These are phyloP conservation scores for Staphylotrichum longicolle DNA, from an alignment of 495 filamentous ascomycete species.

Conservation along the genomic window DNA sequence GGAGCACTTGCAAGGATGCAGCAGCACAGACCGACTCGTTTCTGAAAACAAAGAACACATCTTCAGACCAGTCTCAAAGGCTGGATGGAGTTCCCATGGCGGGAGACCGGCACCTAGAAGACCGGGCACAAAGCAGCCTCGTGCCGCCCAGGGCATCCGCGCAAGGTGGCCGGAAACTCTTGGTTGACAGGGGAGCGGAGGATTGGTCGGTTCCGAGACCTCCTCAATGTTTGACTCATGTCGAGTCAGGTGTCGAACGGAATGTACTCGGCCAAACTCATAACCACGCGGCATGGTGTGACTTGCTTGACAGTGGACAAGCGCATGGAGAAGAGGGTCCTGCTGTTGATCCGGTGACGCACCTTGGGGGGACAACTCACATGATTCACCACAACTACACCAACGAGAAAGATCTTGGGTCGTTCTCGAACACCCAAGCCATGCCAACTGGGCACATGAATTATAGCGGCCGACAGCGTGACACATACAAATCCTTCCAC, in stretches of 20 bases:
- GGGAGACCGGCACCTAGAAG: too few relatives aligned
- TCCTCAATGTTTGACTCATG: neutral
- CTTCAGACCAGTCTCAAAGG: neutral
- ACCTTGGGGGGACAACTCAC: neutral
- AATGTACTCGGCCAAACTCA: too few relatives aligned
- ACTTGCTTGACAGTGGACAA: neutral
- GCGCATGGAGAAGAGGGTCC: too few relatives aligned
- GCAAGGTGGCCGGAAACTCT: neutral
- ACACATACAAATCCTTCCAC: neutral
- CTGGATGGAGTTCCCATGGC: neutral
- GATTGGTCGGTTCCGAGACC: neutral
- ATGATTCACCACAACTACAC: neutral
- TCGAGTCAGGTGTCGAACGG: neutral
- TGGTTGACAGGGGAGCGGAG: neutral
- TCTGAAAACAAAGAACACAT: neutral
- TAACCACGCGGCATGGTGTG: neutral
- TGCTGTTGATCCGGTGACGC: neutral
- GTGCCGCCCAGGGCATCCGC: too few relatives aligned
- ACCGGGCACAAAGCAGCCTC: too few relatives aligned
- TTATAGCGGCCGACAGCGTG: too few relatives aligned
- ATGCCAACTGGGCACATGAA: neutral
- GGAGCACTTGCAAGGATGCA: slow-evolving; percentile 3
- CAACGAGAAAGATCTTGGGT: neutral
- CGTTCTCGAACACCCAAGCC: neutral
- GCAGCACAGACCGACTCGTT: slow-evolving; percentile 11